These are phyloP conservation scores for Carex pumila DNA, from an alignment of 176 grass and related monocot genomes.

Conservation along the genomic window DNA sequence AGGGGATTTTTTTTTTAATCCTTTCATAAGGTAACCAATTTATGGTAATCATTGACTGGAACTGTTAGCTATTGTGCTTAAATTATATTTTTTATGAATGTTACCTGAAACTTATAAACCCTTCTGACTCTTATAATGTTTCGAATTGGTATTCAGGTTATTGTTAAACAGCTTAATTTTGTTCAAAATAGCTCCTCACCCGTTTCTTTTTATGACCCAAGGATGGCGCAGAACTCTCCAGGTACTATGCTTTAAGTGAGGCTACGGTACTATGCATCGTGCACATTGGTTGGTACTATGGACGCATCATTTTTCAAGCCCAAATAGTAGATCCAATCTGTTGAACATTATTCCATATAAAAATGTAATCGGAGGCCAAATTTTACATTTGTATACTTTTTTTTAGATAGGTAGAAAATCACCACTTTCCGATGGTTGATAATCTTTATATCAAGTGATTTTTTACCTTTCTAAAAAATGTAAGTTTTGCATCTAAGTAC, in stretches of 20 bases:
- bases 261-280: too few relatives aligned
- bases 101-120: not conserved
- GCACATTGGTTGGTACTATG: too few relatives aligned
- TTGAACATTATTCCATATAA: too few relatives aligned
- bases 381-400: too few relatives aligned
- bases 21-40: not conserved
- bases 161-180: slow-evolving; percentile 82
- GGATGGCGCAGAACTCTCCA: slow-evolving; percentile 32
- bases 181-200: slow-evolving; percentile 39
- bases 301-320: too few relatives aligned
- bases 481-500: too few relatives aligned
- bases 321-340: too few relatives aligned
- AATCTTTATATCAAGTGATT: too few relatives aligned
- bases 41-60: not conserved
- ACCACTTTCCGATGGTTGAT: too few relatives aligned
- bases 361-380: too few relatives aligned
- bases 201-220: slow-evolving; percentile 55
- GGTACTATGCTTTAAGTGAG: slow-evolving; percentile 25
- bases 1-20: not conserved
- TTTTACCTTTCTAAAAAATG: too few relatives aligned
- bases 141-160: slow-evolving; percentile 41
- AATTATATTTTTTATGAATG: not conserved
- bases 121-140: slow-evolving; percentile 3
- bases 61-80: not conserved
- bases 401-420: too few relatives aligned